Conservation (phyloP, 1,284 basidiomycete species). For the Chalciporus sp. region DNA sequence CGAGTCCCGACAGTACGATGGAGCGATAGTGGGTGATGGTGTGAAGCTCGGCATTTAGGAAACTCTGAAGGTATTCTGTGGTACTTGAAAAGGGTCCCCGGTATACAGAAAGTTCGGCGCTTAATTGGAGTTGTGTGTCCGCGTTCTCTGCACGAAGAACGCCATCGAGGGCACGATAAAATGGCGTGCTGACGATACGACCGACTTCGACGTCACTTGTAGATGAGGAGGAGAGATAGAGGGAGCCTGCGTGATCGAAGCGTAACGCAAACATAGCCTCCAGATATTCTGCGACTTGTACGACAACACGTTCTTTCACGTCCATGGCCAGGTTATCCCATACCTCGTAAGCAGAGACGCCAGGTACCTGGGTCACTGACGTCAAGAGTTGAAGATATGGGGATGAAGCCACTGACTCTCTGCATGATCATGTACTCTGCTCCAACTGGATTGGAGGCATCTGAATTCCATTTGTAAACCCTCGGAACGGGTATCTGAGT, state of each 20-base stretch:
- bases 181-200: not conserved
- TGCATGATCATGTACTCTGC: constrained; percentile 1
- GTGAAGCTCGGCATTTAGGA: not conserved
- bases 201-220: not conserved
- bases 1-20: not conserved
- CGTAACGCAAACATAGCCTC: not conserved
- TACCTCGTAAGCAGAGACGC: not conserved
- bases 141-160: not conserved
- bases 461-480: not conserved
- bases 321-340: not conserved
- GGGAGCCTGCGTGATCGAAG: constrained; percentile 1
- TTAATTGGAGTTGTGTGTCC: not conserved
- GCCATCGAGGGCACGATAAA: constrained; percentile 1
- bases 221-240: constrained; percentile 2
- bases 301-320: constrained; percentile 1
- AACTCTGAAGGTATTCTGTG: constrained; percentile 2
- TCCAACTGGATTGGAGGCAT: constrained; percentile 2
- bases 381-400: not conserved
- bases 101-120: not conserved
- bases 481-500: constrained; percentile 1
- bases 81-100: not conserved
- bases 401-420: not conserved
- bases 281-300: not conserved
- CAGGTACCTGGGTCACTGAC: not conserved
- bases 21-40: not conserved